Base-by-base conservation (phyloP, 2,329 filamentous ascomycete species). In the Zymoseptoria ardabiliae region DNA sequence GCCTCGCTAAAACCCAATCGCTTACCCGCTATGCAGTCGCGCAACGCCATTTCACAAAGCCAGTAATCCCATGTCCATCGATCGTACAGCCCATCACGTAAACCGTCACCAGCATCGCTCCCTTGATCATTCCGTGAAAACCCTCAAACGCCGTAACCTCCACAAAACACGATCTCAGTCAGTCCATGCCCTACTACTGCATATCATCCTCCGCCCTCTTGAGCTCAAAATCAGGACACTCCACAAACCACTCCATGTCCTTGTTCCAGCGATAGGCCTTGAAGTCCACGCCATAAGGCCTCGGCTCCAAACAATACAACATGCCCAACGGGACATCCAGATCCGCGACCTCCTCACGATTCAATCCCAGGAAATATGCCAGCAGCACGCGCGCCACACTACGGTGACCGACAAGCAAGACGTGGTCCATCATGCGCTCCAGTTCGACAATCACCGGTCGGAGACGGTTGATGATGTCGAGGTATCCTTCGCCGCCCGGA, bases 221-320 rank as follows among this genome's bases (percentile, higher is more conserved):
- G 28, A 94, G 82, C 74, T 88, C 85, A 76, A 94, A 97, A 69
- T 92, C 82, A n/a, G 87, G 89, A 52, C 95, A 76, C 71, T 94
- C 86, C 60, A 94, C 86, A 69, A 99, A 99, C 82, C 87, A 91
- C 63, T 88, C 85, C 20, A 78, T 83, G 2, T 82, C 79, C 63
- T 90, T 84, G 71, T 96, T 90, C 77, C 96, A 99, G 62, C 86
- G 85, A 79, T 96, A 99, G 0, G 91, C 93, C 73, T 96, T 93
- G 78, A 97, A 97, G 62, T 96, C 93, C 60, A 97, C 92, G 13
- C 94, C 94, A 67, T 99, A 99, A 0, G 94, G 94, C 80, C 97
- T 97, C 64, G 94, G 94, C 75, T 99, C 93, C 53, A 99, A 88
- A 67, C 91, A 90, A 74, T 96, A 99, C 7, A 97, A 81, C 80